Percentiles rank a stretch among this genome's conserved stretches.
These are phyloP conservation scores for Ballota nigra DNA, from an alignment of 257 asterid species.

Conservation along the genomic window DNA sequence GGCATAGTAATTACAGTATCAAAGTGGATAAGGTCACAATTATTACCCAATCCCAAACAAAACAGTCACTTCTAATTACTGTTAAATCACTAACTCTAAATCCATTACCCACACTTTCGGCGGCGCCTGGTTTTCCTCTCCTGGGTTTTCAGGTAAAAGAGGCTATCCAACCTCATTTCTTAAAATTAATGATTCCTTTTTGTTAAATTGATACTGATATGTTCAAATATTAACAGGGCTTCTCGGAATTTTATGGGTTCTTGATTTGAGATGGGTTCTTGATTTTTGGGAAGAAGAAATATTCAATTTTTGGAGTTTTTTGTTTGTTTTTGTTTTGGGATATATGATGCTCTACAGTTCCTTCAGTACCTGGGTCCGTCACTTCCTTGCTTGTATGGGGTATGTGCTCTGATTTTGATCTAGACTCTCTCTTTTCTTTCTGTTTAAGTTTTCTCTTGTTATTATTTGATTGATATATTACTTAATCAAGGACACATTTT, in stretches of 20 bases:
- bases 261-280: constrained; percentile 22
- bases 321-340: constrained; percentile 20
- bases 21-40: constrained; percentile 30
- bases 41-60: constrained; percentile 1
- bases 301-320: constrained; percentile 17
- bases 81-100: constrained; percentile 9
- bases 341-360: constrained; percentile 58
- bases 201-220: constrained; percentile 1
- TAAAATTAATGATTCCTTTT: neutral
- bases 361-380: constrained; percentile 65
- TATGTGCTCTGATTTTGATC: constrained; percentile 48
- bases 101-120: constrained; percentile 14
- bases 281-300: constrained; percentile 31
- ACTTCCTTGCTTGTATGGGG: constrained; percentile 79
- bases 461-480: neutral
- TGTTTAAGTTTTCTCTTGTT: neutral
- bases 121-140: constrained; percentile 15
- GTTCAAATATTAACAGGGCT: constrained; percentile 23
- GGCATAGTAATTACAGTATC: neutral
- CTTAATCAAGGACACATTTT: constrained; percentile 3
- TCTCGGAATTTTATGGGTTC: constrained; percentile 18
- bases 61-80: neutral
- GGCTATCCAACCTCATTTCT: neutral
- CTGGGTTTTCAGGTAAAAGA: constrained; percentile 12
- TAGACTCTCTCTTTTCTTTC: neutral